Conservation (phyloP, 352 stramenopile species). For the Globisporangium okanoganense region DNA sequence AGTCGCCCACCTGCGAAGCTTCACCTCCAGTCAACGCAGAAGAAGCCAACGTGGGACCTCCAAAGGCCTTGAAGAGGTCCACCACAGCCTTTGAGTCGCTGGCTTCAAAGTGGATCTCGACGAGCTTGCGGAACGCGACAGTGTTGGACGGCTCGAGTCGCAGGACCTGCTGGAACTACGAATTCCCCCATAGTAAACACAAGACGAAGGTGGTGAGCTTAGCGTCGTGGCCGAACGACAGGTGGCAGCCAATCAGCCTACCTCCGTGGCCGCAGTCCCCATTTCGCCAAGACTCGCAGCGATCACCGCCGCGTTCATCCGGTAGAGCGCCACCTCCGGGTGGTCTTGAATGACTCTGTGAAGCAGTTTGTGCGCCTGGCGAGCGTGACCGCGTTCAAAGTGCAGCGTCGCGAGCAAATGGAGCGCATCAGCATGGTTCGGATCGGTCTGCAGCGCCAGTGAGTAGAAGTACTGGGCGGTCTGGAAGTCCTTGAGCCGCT, state of each 20-base stretch:
- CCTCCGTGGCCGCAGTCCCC: background rate
- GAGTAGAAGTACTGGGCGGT: constrained; percentile 35
- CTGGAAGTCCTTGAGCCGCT: constrained; percentile 21
- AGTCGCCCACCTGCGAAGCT: background rate
- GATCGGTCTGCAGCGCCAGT: constrained; percentile 5
- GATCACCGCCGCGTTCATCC: constrained; percentile 11
- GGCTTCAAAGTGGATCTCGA: constrained; percentile 15
- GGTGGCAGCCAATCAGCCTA: background rate
- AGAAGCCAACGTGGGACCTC: constrained; percentile 10
- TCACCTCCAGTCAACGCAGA: background rate
- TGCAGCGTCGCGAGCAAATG: constrained; percentile 45
- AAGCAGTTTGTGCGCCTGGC: constrained; percentile 19
- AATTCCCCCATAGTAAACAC: background rate
- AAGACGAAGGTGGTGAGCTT: background rate
- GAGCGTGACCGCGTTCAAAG: constrained; percentile 19
- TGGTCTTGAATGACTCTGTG: constrained; percentile 13
- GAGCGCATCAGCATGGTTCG: constrained; percentile 24
- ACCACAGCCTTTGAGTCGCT: constrained; percentile 9
- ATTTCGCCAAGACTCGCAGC: background rate
- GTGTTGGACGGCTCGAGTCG: constrained; percentile 17
- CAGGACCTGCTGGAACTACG: constrained; percentile 15
- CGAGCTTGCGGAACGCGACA: constrained; percentile 25
- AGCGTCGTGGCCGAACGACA: background rate
- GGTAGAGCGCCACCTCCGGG: constrained; percentile 29
- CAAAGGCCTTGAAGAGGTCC: constrained; percentile 23